Percentiles rank a stretch among this genome's conserved stretches.
These are phyloP conservation scores for Parietaria judaica DNA, from an alignment of 306 rosid species.

Conservation along the genomic window DNA sequence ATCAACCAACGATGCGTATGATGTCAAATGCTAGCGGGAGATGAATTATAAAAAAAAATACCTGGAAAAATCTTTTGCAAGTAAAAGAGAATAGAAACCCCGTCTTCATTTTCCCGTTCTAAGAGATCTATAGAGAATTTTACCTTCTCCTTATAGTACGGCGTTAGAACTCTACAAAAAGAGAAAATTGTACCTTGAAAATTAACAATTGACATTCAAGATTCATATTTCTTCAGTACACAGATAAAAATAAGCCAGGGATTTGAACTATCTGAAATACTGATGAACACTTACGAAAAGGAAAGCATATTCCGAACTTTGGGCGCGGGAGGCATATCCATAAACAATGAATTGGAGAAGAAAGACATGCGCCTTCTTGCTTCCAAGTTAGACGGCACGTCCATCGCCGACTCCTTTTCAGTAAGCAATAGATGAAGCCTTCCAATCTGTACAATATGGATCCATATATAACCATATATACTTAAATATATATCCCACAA, in stretches of 20 bases:
- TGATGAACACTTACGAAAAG: constrained; percentile 64
- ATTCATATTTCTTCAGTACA: neutral
- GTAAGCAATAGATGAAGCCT: constrained; percentile 89
- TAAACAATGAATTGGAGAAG: constrained; percentile 91
- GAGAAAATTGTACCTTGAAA: constrained; percentile 11
- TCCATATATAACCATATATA: too few species aligned
- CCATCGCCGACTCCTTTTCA: constrained; percentile 96
- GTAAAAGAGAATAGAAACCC: constrained; percentile 88
- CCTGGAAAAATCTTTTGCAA: constrained; percentile 97
- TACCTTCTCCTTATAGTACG: constrained; percentile 68
- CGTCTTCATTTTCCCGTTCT: constrained; percentile 69
- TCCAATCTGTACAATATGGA: constrained; percentile 44
- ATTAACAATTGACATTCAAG: too few species aligned
- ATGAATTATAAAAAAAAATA: constrained; percentile 23
- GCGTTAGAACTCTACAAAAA: constrained; percentile 69
- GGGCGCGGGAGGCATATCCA: constrained; percentile 95
- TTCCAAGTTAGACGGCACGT: constrained; percentile 92
- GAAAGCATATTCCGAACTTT: constrained; percentile 93
- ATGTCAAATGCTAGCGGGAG: constrained; percentile 9
- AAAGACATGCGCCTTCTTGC: constrained; percentile 89
- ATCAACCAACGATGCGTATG: constrained; percentile 8
- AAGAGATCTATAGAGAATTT: constrained; percentile 61
- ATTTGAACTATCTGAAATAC: too few species aligned
- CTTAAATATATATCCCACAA: too few species aligned
- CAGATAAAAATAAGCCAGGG: neutral